Conservation (phyloP, 2,329 filamentous ascomycete species). For the Cytospora paraplurivora region DNA sequence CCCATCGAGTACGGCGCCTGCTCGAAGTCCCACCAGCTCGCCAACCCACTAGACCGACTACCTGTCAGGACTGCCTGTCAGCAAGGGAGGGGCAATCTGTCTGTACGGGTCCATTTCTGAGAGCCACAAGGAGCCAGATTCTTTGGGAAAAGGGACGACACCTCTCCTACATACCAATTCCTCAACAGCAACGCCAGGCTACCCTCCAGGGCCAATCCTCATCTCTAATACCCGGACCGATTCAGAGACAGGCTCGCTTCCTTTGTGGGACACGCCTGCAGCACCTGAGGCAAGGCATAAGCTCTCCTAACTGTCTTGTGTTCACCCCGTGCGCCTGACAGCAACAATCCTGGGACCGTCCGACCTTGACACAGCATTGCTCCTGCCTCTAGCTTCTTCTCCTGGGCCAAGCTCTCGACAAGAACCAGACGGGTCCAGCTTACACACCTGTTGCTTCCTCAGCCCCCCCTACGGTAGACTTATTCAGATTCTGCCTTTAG, state of each 20-base stretch:
- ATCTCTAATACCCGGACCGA: constrained; percentile 15
- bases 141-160: neutral
- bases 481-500: constrained; percentile 9
- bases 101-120: constrained; percentile 13
- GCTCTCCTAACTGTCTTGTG: constrained; percentile 18
- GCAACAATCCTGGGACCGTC: too few relatives aligned
- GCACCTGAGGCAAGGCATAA: constrained; percentile 23
- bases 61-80: too few relatives aligned
- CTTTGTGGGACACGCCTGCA: constrained; percentile 27
- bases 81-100: constrained; percentile 25
- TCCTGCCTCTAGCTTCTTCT: neutral
- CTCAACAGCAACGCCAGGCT: constrained; percentile 12
- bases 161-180: neutral
- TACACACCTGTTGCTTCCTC: constrained; percentile 19
- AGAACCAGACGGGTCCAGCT: constrained; percentile 7
- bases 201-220: constrained; percentile 10
- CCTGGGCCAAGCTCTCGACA: neutral
- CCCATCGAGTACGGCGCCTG: constrained; percentile 9
- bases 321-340: constrained; percentile 15
- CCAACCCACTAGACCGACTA: constrained; percentile 12
- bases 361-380: constrained; percentile 22
- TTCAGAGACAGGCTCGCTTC: constrained; percentile 16
- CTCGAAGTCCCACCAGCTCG: constrained; percentile 10
- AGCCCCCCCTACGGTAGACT: constrained; percentile 5
- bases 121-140: constrained; percentile 12